These are phyloP conservation scores for Guadua angustifolia DNA, from an alignment of 176 grass and related monocot species.

Conservation along the genomic window DNA sequence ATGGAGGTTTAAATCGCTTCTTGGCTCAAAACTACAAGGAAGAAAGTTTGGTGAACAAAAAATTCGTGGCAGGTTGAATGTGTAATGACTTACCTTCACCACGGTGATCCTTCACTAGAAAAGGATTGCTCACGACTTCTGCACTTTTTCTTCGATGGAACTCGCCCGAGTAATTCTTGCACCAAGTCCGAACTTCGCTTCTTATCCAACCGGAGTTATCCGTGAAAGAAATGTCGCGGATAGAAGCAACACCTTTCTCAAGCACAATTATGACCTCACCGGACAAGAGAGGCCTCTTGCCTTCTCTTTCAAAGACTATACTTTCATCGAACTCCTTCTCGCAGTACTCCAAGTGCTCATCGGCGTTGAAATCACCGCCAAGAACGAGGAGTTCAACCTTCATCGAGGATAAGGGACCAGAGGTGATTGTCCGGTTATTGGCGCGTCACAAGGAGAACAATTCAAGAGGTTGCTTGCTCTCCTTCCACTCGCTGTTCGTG, in stretches of 20 bases:
- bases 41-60: conserved; percentile 1
- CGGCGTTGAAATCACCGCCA: conserved; percentile 86
- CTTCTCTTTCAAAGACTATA: conserved; percentile 81
- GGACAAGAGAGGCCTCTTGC: conserved; percentile 71
- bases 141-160: conserved; percentile 53
- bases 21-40: not conserved
- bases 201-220: conserved; percentile 92
- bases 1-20: not conserved
- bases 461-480: conserved; percentile 66
- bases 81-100: conserved; percentile 69
- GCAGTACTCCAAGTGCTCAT: conserved; percentile 68
- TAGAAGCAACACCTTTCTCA: conserved; percentile 67
- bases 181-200: conserved; percentile 82
- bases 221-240: conserved; percentile 73
- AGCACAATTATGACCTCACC: conserved; percentile 73
- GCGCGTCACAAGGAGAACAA: conserved; percentile 65
- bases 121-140: conserved; percentile 83
- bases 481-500: conserved; percentile 75
- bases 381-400: conserved; percentile 85
- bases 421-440: conserved; percentile 57
- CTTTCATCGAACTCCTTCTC: conserved; percentile 81
- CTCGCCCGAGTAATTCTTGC: conserved; percentile 60
- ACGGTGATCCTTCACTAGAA: conserved; percentile 93
- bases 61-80: not conserved
- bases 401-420: conserved; percentile 53